Conservation (phyloP, 2,329 filamentous ascomycete species). For the Piedraia hortae region DNA sequence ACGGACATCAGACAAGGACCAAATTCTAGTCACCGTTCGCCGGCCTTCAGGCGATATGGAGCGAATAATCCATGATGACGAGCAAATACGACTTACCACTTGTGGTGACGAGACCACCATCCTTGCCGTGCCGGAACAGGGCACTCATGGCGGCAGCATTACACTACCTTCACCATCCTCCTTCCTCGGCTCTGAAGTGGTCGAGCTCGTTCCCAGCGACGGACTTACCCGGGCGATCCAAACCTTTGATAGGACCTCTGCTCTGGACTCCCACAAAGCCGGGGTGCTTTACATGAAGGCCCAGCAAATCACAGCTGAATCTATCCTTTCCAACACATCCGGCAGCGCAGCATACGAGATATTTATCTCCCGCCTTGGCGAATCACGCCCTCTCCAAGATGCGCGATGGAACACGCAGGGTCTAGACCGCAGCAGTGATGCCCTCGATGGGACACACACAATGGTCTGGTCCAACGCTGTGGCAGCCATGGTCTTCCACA, state of each 20-base stretch:
- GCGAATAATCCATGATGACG: conserved; percentile 4
- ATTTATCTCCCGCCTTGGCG: conserved; percentile 60
- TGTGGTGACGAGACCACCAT: conserved; percentile 6
- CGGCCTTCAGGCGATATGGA: conserved; percentile 9
- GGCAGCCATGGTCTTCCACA: conserved; percentile 84
- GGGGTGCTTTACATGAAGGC: conserved; percentile 84
- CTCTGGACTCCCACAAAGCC: conserved; percentile 83
- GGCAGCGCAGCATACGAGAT: conserved; percentile 72
- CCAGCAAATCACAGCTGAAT: conserved; percentile 52
- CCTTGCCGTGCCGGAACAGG: conserved; percentile 9
- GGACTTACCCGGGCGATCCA: conserved; percentile 42
- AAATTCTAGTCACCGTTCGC: conserved; percentile 10
- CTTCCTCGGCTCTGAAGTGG: conserved; percentile 11
- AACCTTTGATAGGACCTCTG: conserved; percentile 63
- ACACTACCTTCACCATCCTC: conserved; percentile 18
- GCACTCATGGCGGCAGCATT: conserved; percentile 16
- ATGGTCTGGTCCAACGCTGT: conserved; percentile 89
- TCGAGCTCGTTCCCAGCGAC: conserved; percentile 41
- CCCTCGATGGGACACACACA: conserved; percentile 62
- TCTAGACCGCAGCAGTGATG: conserved; percentile 47
- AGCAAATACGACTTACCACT: conserved; percentile 4
- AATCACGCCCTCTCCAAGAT: conserved; percentile 50
- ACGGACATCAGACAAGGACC: conserved; percentile 30
- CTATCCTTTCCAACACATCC: conserved; percentile 64
- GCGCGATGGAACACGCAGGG: conserved; percentile 84